These are phyloP conservation scores for Candida sojae DNA, from an alignment of 1,139 yeast species.

Conservation along the genomic window DNA sequence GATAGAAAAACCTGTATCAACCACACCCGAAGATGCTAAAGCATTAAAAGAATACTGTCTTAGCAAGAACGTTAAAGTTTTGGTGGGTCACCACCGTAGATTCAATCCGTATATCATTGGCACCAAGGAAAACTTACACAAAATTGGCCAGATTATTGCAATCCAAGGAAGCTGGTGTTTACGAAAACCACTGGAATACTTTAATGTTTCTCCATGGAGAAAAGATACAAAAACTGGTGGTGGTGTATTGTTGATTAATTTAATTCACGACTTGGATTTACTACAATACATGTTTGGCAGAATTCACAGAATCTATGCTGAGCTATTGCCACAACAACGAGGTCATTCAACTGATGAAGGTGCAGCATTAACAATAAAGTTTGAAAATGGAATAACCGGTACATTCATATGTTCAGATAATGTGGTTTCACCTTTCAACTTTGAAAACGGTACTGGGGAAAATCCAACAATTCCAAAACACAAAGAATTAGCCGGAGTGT, in stretches of 20 bases:
- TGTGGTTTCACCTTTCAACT: constrained; percentile 43
- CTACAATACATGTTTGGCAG: constrained; percentile 45
- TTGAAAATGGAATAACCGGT: constrained; percentile 41
- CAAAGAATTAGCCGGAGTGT: constrained; percentile 35
- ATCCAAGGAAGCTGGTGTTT: constrained; percentile 47
- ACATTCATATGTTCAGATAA: constrained; percentile 46
- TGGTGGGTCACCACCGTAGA: constrained; percentile 48
- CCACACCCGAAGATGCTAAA: constrained; percentile 36
- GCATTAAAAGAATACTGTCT: constrained; percentile 30
- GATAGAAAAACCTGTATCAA: constrained; percentile 46
- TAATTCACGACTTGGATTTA: constrained; percentile 45
- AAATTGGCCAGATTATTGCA: constrained; percentile 35
- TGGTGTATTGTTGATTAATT: constrained; percentile 44
- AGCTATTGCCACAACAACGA: constrained; percentile 34
- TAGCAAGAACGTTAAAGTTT: constrained; percentile 27
- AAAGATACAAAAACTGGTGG: constrained; percentile 36
- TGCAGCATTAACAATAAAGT: constrained; percentile 39
- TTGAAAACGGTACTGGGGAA: constrained; percentile 46
- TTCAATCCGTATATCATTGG: constrained; percentile 44
- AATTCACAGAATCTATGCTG: constrained; percentile 40
- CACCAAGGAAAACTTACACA: constrained; percentile 30
- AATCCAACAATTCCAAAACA: constrained; percentile 42
- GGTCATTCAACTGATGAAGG: constrained; percentile 37
- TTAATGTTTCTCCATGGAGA: constrained; percentile 42
- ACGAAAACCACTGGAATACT: constrained; percentile 37